A percentile compares a stretch with the other conserved stretches of the same genome.
These are phyloP conservation scores for Annulohypoxylon stygium DNA, from an alignment of 495 filamentous ascomycete genomes.

Conservation along the genomic window DNA sequence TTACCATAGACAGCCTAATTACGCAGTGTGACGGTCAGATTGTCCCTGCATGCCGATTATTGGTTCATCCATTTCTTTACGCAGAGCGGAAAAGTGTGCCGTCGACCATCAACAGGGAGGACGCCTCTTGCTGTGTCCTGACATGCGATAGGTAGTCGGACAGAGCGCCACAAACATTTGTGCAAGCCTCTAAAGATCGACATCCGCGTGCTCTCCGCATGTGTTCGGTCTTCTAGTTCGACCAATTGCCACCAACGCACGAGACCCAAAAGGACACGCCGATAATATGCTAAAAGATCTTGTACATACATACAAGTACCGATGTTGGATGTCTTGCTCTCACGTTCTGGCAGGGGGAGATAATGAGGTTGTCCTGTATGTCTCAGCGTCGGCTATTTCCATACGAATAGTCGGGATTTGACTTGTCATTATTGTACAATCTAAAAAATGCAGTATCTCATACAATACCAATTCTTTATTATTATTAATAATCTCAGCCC, in stretches of 20 bases:
- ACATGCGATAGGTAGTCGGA: constrained; percentile 5
- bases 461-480: neutral
- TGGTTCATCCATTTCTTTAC: constrained; percentile 6
- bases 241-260: constrained; percentile 32
- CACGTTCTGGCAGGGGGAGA: constrained; percentile 34
- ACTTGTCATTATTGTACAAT: neutral
- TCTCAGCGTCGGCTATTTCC: constrained; percentile 7
- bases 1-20: constrained; percentile 42
- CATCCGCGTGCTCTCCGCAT: neutral
- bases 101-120: constrained; percentile 25
- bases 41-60: constrained; percentile 34
- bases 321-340: constrained; percentile 22
- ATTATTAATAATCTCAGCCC: constrained; percentile 44
- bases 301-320: neutral
- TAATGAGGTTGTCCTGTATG: neutral
- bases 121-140: constrained; percentile 2
- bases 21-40: constrained; percentile 40
- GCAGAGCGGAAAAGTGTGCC: constrained; percentile 24
- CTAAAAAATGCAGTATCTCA: neutral
- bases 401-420: constrained; percentile 1
- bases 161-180: neutral
- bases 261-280: constrained; percentile 9
- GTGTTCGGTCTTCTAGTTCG: constrained; percentile 17
- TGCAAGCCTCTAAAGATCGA: constrained; percentile 2
- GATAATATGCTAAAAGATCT: neutral